Conservation (phyloP, 2,329 filamentous ascomycete genomes). For the Harringtonia aguacate region DNA sequence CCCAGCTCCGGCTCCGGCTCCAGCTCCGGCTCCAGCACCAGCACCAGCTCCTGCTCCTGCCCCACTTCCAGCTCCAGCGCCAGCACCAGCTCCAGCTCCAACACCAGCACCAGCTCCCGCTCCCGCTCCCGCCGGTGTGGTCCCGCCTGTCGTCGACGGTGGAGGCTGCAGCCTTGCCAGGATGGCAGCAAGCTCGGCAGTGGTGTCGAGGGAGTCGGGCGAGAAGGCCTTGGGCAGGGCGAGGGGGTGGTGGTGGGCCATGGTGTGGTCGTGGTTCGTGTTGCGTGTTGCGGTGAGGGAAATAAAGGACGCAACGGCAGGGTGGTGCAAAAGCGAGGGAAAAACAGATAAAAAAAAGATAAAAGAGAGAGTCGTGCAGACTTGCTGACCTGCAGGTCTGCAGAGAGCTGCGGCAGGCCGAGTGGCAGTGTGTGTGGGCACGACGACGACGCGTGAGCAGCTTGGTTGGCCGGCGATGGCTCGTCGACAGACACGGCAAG, state of each 20-base stretch:
- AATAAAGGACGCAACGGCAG: no score
- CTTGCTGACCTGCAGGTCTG: no score
- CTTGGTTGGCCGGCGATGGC: no score
- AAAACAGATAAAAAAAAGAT: no score
- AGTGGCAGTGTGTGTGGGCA: no score
- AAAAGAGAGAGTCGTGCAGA: no score
- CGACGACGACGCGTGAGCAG: no score
- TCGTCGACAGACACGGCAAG: no score
- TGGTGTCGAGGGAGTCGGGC: constrained; percentile 74
- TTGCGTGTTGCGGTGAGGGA: not conserved
- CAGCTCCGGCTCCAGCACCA: constrained; percentile 17
- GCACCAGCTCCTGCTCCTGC: constrained; percentile 10
- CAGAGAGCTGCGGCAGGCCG: no score
- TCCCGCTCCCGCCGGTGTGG: constrained; percentile 7
- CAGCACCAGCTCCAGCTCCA: not conserved
- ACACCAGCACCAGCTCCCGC: not conserved
- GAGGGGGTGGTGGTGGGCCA: constrained; percentile 33
- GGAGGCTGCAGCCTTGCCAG: constrained; percentile 59
- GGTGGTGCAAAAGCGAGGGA: no score
- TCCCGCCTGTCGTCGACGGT: constrained; percentile 23
- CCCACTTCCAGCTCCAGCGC: constrained; percentile 14
- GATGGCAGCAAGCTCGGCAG: constrained; percentile 70
- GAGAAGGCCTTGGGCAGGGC: constrained; percentile 55
- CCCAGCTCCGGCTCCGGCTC: constrained; percentile 12
- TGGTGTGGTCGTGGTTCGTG: constrained; percentile 1